phyloP scores from a whole-genome alignment of 352 stramenopile genomes.

The Globisporangium radiosum region DNA sequence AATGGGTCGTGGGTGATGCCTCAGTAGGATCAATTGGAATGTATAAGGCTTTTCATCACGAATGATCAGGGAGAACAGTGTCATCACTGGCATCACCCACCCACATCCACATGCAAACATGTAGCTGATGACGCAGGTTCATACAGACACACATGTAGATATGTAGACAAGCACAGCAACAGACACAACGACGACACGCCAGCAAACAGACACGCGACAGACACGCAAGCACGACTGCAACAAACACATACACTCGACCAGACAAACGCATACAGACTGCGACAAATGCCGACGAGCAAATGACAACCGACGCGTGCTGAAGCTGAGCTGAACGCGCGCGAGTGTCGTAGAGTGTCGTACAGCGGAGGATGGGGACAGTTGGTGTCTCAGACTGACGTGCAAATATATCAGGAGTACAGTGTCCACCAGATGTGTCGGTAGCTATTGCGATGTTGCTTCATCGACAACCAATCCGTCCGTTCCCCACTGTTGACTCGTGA shows the following conservation, averaged over 20 bases:
- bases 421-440: conserved; percentile 28
- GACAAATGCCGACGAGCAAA: neutral
- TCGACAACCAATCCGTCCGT: conserved; percentile 13
- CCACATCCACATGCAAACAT: neutral
- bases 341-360: neutral
- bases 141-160: conserved; percentile 1
- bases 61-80: conserved; percentile 55
- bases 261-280: neutral
- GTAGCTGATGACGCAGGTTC: neutral
- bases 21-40: conserved; percentile 90
- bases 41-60: conserved; percentile 68
- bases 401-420: conserved; percentile 65
- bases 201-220: neutral
- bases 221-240: neutral
- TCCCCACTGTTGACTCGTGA: neutral
- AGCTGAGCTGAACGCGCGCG: neutral
- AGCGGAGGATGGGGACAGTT: neutral
- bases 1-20: conserved; percentile 20
- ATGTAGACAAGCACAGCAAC: neutral
- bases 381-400: conserved; percentile 86
- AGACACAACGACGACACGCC: conserved; percentile 9
- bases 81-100: conserved; percentile 57
- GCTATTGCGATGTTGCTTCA: conserved; percentile 50
- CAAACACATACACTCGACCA: neutral
- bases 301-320: neutral